A percentile compares a stretch with the other conserved stretches of the same genome.
phyloP scores from a whole-genome alignment of 441 rosid genomes.

The Raphanus hybrid region DNA sequence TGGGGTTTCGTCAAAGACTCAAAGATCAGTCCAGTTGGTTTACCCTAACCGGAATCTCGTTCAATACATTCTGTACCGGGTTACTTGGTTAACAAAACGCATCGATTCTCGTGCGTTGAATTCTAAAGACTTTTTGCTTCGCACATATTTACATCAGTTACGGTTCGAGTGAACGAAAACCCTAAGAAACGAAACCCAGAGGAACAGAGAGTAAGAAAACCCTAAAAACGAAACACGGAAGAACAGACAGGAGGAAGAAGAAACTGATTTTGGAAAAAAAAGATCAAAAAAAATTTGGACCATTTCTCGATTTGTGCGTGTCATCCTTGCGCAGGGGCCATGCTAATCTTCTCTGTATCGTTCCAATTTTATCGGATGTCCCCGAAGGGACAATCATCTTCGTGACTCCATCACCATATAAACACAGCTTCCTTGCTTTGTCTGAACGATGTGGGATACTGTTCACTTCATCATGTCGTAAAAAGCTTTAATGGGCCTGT shows the following conservation, averaged over 20 bases:
- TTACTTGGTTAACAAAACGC: neutral
- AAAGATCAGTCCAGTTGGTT: neutral
- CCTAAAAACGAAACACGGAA: too few relatives aligned
- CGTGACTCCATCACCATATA: neutral
- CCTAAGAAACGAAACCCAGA: too few relatives aligned
- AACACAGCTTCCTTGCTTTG: neutral
- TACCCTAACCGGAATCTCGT: neutral
- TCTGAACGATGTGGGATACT: too few relatives aligned
- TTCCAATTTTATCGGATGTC: slow-evolving; percentile 72
- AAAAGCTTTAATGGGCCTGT: too few relatives aligned
- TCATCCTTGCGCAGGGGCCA: slow-evolving; percentile 79
- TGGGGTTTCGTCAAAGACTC: neutral
- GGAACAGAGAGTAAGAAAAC: too few relatives aligned
- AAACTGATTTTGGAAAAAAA: too few relatives aligned
- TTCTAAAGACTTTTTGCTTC: too few relatives aligned
- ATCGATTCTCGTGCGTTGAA: neutral
- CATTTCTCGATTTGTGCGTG: slow-evolving; percentile 74
- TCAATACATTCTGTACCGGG: neutral
- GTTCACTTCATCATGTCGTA: too few relatives aligned
- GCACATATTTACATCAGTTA: too few relatives aligned
- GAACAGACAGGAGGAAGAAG: too few relatives aligned
- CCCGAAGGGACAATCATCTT: slow-evolving; percentile 33
- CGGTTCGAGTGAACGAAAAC: too few relatives aligned
- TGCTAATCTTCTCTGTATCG: slow-evolving; percentile 75
- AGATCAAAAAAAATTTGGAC: slow-evolving; percentile 44